Evolutionary conservation across 495 filamentous ascomycete genomes (phyloP).

Genomic region (Bacidia rubella): DNA sequence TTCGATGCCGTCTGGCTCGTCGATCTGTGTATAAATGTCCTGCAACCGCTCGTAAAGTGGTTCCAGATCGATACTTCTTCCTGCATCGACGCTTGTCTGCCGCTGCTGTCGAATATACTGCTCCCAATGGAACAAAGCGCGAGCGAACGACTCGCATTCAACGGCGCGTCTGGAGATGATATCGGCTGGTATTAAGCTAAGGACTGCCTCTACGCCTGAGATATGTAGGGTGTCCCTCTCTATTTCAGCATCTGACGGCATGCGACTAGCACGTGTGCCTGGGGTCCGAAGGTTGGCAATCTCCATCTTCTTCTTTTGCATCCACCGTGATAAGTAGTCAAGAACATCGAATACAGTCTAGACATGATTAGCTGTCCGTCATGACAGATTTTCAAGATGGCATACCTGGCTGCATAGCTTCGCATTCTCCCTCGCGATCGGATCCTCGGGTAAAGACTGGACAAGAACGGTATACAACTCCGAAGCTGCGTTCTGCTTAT

Average conservation of each 20-base stretch:
- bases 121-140: constrained; percentile 89
- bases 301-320: constrained; percentile 65
- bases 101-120: constrained; percentile 63
- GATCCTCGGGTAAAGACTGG: constrained; percentile 41
- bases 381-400: neutral
- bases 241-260: constrained; percentile 22
- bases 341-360: constrained; percentile 82
- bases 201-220: constrained; percentile 45
- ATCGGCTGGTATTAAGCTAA: constrained; percentile 67
- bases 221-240: constrained; percentile 36
- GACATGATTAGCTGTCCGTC: constrained; percentile 3
- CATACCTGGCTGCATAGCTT: constrained; percentile 74
- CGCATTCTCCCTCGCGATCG: constrained; percentile 47
- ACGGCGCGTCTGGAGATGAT: constrained; percentile 72
- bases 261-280: constrained; percentile 25
- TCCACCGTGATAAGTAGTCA: constrained; percentile 83
- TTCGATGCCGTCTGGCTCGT: constrained; percentile 93
- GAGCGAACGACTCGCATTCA: constrained; percentile 82
- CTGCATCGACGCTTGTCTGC: constrained; percentile 24
- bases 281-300: constrained; percentile 23
- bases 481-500: constrained; percentile 49
- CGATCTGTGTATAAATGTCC: constrained; percentile 89
- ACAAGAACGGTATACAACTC: constrained; percentile 61
- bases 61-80: constrained; percentile 34
- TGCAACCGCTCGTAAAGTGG: constrained; percentile 64